phyloP scores from a whole-genome alignment of 176 grass and related monocot genomes.

The Metroxylon sagu region DNA sequence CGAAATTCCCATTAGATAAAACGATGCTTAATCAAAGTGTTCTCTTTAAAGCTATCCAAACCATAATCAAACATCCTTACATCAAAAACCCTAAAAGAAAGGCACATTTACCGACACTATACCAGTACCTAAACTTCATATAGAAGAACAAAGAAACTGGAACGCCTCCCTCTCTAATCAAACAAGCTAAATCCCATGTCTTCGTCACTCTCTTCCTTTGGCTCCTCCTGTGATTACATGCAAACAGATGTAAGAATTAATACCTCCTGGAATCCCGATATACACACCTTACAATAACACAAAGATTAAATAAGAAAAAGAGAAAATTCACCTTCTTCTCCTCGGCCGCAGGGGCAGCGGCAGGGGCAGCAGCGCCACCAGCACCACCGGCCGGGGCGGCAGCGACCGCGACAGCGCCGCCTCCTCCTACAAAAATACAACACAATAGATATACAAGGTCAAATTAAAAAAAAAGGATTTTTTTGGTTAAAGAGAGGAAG shows the following conservation, averaged over 20 bases:
- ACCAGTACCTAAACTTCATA: too few species aligned
- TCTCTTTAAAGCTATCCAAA: too few species aligned
- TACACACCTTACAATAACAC: neutral
- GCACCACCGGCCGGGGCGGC: constrained; percentile 40
- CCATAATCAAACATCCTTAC: too few species aligned
- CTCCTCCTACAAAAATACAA: constrained; percentile 42
- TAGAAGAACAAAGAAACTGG: too few species aligned
- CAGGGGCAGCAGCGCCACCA: constrained; percentile 18
- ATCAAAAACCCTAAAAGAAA: too few species aligned
- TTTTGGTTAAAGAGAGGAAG: neutral
- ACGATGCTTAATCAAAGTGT: too few species aligned
- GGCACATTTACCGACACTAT: too few species aligned
- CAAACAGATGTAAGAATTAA: neutral
- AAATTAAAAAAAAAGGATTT: neutral
- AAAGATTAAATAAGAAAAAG: neutral
- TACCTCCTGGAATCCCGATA: neutral
- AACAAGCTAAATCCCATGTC: constrained; percentile 91
- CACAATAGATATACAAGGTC: neutral
- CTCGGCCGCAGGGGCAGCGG: constrained; percentile 37
- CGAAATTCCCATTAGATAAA: too few species aligned
- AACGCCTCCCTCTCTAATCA: constrained; percentile 29
- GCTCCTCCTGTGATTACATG: constrained; percentile 37
- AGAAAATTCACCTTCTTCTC: constrained; percentile 51
- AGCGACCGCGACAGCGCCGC: constrained; percentile 32
- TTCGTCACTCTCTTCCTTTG: constrained; percentile 66